phyloP scores from a whole-genome alignment of 2,329 filamentous ascomycete species.

The Penicillium sp. region DNA sequence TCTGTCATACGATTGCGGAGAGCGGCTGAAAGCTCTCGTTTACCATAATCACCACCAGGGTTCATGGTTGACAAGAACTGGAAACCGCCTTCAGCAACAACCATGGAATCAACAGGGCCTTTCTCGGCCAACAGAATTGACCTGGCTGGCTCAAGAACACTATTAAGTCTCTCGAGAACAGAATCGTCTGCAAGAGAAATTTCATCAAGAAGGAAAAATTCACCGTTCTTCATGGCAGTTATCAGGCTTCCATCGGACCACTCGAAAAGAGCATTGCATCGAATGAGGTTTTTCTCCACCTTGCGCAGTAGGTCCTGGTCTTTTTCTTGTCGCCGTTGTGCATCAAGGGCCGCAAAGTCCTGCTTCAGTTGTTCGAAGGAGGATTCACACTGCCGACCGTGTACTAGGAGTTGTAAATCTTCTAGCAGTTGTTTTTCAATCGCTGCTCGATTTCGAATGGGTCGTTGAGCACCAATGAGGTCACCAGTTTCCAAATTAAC shows the following conservation, averaged over 20 bases:
- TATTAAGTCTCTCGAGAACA: conserved; percentile 92
- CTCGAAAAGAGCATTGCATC: conserved; percentile 85
- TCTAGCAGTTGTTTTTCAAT: conserved; percentile 64
- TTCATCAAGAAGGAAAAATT: conserved; percentile 93
- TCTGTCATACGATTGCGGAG: conserved; percentile 96
- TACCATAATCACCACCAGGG: conserved; percentile 95
- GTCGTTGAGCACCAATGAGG: conserved; percentile 90
- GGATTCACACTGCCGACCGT: conserved; percentile 31
- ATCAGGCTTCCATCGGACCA: conserved; percentile 95
- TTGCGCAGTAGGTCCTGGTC: conserved; percentile 48
- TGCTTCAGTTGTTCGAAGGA: conserved; percentile 57
- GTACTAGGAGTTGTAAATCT: conserved; percentile 55
- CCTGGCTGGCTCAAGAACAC: conserved; percentile 84
- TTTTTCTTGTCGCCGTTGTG: conserved; percentile 46
- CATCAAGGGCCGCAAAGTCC: conserved; percentile 56
- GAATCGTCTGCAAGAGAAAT: conserved; percentile 98
- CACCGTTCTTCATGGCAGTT: conserved; percentile 84
- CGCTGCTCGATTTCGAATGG: conserved; percentile 77
- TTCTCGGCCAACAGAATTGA: conserved; percentile 91
- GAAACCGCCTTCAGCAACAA: conserved; percentile 74
- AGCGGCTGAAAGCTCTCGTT: conserved; percentile 93
- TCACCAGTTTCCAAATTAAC: conserved; percentile 98
- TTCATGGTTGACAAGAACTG: conserved; percentile 99
- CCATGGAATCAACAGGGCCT: conserved; percentile 76
- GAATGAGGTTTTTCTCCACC: conserved; percentile 52